These are phyloP conservation scores for Tetradesmus obliquus DNA, from an alignment of 139 green algal species.

Conservation along the genomic window DNA sequence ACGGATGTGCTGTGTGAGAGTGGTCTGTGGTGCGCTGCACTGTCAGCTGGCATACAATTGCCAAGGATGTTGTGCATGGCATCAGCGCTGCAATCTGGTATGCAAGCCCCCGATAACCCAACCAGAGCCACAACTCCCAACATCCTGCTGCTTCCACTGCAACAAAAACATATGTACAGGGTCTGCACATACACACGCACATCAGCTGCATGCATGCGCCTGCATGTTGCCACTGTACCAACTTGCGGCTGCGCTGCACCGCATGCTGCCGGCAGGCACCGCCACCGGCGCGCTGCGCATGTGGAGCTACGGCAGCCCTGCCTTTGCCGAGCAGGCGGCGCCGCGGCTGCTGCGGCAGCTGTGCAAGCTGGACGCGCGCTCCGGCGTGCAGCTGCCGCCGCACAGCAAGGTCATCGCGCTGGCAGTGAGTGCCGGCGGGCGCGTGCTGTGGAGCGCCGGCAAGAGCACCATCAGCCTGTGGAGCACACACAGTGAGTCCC, in stretches of 20 bases:
- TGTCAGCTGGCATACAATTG: no score
- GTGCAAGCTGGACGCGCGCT: conserved; percentile 15
- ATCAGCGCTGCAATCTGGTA: no score
- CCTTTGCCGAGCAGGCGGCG: not conserved
- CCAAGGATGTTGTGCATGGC: no score
- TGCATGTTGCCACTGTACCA: no score
- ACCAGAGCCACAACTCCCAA: no score
- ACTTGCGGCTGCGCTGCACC: not conserved
- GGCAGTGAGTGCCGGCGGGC: conserved; percentile 40
- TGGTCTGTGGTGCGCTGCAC: no score
- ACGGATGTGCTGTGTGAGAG: no score
- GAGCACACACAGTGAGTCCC: conserved; percentile 63
- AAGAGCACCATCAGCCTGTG: conserved; percentile 67
- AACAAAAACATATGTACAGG: no score
- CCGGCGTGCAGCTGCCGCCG: not conserved
- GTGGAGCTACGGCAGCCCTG: conserved; percentile 41
- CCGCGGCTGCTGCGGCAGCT: conserved; percentile 29
- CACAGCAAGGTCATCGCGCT: conserved; percentile 48
- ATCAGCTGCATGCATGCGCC: no score
- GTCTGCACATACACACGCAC: no score
- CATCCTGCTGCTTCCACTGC: no score
- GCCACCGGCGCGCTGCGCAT: conserved; percentile 28
- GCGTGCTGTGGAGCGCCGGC: conserved; percentile 72
- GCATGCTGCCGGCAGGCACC: conserved; percentile 29
- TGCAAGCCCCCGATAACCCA: no score